Base-by-base conservation (phyloP, 169 alveolate species). In the Babesia divergens region DNA sequence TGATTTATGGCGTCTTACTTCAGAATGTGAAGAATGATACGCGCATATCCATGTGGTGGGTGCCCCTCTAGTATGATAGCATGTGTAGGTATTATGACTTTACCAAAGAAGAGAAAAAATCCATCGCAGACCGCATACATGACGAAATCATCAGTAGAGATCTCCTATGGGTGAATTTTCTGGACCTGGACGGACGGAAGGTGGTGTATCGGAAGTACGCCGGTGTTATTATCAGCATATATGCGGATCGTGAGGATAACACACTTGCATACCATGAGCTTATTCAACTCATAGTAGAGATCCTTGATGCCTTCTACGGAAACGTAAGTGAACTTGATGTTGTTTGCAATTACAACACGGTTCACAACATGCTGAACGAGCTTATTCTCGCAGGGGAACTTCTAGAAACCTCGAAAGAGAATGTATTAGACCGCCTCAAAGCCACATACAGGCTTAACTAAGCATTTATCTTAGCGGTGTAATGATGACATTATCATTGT, bases 241-340 rank as follows among this genome's bases (percentile, higher is more conserved):
- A 55, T 53, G 89, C 95, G 37, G 99, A 97, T 72, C 84, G 56
- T n/a, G 91, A 84, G 35, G 90, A 91, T 79, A 98, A 97, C 84
- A 99, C 97, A 82, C 91, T 97, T 58, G 96, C 99, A 14, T 89
- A 94, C 51, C 92, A 95, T 47, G 99, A 98, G 83, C 93, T 97
- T 83, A 97, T 98, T 44, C 99, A 98, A 83, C 94, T 95, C 65
- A 84, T 97, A n/a, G 99, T 97, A 1, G 99, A 96, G 83, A 95
- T 99, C 6, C 89, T 97, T 43, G 99, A 98, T 82, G 94, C 87
- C 70, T 97, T 96, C 84, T 97, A 97, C 79, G 99, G 97, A 83
- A 97, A 96, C 82, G 99, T 91, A 14, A 83, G 90, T 62, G 94
- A 91, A 74, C 91, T 96, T n/a, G 98, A 96, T 80, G 93, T 96